Base-by-base conservation (phyloP, 805 yeast genomes). In the Yarrowia hollandica region DNA sequence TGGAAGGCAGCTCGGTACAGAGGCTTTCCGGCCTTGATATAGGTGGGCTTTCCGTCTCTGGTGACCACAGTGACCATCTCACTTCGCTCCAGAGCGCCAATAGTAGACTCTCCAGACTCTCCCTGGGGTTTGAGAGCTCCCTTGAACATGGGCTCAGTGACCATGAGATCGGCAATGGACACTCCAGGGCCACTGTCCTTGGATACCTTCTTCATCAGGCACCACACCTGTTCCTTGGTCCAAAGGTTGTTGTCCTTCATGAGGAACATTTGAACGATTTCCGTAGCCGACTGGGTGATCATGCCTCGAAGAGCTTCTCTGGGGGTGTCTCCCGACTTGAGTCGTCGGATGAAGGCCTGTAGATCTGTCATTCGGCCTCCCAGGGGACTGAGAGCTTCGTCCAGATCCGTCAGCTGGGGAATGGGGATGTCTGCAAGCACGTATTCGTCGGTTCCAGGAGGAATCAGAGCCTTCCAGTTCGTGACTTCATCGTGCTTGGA, bases 301-400 rank as follows among this genome's bases (percentile, higher is more conserved):
- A 94, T 88, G 64, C 89, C 91, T 1, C 78, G 72, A 41, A 90
- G 73, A 0, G 98, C 97, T 55, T 80, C 86, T 9, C 73, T 66
- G 2, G 96, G 95, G 7, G 81, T 69, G 69, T 94, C 99, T 6
- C 99, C 99, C 1, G 92, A 83, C 65, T 84, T 84, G 15, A 94
- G 81, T 55, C 98, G 85, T 68, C 98, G 81, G 1, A 86, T 86
- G 72, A 89, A 90, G 25, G 92, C 85, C 71, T 94, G 97, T 55
- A 94, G 76, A 70, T 94, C 99, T 42, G 90, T 77, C 91, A 92
- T 87, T 63, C 99, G 82, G 37, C 99, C 99, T 18, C 99, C 99
- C 23, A 94, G 73, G 11, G 96, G 95, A 23, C 75, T 82, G 30
- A 91, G 73, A 28, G 84, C 79, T 5, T 74, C 71, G 21, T 82